Base-by-base conservation (phyloP, 192 early-diverging fungal species). In the Piromyces sp. region DNA sequence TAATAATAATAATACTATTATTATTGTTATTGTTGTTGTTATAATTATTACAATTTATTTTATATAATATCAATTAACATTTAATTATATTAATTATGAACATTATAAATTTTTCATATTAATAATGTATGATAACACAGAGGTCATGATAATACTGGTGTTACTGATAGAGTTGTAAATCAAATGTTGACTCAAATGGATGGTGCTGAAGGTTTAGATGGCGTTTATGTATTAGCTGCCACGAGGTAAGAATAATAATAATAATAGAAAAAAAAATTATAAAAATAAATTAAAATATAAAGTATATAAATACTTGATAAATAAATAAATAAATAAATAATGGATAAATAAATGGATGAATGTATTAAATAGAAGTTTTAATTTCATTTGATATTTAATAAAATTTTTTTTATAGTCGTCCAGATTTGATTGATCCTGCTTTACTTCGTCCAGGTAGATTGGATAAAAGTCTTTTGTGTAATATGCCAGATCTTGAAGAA, bases 161-260 rank as follows among this genome's bases (percentile, higher is more conserved):
- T 99, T 11, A 99, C 97, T 0, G 97, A 99, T 85, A 91, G 97
- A 42, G 96, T 99, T 0, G 97, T 99, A 28, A 99, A 99, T 86
- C 97, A 99, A 86, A 93, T 99, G 88, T 83, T 99, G 84, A 99
- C 97, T 11, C 94, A 96, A 84, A 97, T 99, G 95, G 97, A 99
- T 85, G 97, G 97, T 83, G 97, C 97, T 0, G 96, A 99, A 86
- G 96, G 96, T 0, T 85, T 98, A 17, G 91, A 93, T 51, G 97
- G 97, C 38, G 97, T 99, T 3, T 99, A 97, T 84, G 96, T 99
- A 22, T 86, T 99, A 81, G 97, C 95, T 13, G 97, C 97, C 0
- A 98, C 95, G 29, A 92, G 92, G 90, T 90, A 84, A 82, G 51
- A 17, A 29, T 13, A 29, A n/a, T 15, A 13, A 6, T 6, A 11